Base-by-base conservation (phyloP, 805 yeast genomes). In the Yarrowia divulgata region DNA sequence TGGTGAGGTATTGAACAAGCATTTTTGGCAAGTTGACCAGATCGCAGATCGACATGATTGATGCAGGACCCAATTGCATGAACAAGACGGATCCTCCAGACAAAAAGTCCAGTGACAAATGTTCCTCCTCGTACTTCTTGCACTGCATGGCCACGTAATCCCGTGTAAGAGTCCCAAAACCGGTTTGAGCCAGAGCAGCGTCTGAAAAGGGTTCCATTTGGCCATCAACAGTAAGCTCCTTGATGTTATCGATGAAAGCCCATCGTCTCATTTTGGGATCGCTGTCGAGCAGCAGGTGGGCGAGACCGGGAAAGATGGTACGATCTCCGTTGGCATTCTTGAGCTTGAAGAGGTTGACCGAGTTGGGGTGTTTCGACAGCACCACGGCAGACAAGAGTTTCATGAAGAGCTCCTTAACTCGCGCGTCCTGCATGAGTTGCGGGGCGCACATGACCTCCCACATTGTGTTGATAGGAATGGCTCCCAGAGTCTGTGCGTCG, bases 391-490 rank as follows among this genome's bases (percentile, higher is more conserved):
- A 3, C 57, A 63, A 12, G 14, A 63, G 45, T 12, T 49, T 48
- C 57, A 35, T 46, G 37, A 63, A 63, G 40, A 48, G 43, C 32
- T 48, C 46, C 39, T 37, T 35, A 16, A 63, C 29, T 7, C 32
- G 18, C 1, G 43, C 57, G 13, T 48, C 57, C 18, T 49, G 55
- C 48, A 63, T 1, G n/a, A 48, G 46, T 10, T 46, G 48, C 3
- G 68, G 68, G 6, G 37, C 57, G 8, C 52, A 63, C 68, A 63
- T 35, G 46, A 48, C 45, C 12, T 63, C 68, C 68, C 68, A 63
- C 68, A 49, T 48, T 45, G 68, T 49, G 55, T 48, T 49, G 29
- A 63, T 63, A 29, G 57, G 9, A 39, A 48, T 49, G 13, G 12
- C n/a, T 14, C 57, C 57, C 29, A 63, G 48, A 2, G 16, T 16